Base-by-base conservation (phyloP, 2,329 filamentous ascomycete genomes). In the Fusarium armeniacum region DNA sequence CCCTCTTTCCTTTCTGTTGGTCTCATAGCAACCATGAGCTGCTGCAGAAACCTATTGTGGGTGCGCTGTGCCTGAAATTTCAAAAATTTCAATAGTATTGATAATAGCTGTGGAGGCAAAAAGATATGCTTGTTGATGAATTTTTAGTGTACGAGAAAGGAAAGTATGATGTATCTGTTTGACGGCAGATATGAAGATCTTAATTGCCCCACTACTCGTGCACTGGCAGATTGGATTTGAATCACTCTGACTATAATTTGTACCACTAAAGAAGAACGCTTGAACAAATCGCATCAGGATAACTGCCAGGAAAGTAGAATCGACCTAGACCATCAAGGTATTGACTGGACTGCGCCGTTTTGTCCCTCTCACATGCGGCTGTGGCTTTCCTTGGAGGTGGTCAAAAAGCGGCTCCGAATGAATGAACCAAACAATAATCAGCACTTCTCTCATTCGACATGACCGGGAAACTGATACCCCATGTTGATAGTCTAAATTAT, bases 171-270 rank as follows among this genome's bases (percentile, higher is more conserved):
- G 26, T 41, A 28, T 54, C 18, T n/a, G 7, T 53, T 64, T 26
- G 35, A 61, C 62, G 36, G 47, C 38, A 53, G 58, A 67, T 67
- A 38, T 51, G 58, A 63, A 67, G 63, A 67, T 68, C 58, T 38
- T 15, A 47, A 58, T 40, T 56, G 53, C 50, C 52, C 63, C 33
- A 44, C 32, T 24, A 28, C 26, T 8, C 28, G 41, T 47, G 41
- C 7, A 24, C 20, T 13, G n/a, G 11, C 26, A 28, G 28, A 11
- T 9, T 10, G 9, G 28, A 9, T 28, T 28, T 28, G 28, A 28
- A 28, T 28, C 9, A 28, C 28, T 28, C 28, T 28, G 28, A 28
- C 28, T 28, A 9, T 28, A 28, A 12, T 12, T 40, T 35, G 47
- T n/a, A n/a, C 22, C 47, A 26, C 32, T 28, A 50, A 32, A 18